These are phyloP conservation scores for Athelia psychrophila DNA, from an alignment of 1,284 basidiomycete species.

Conservation along the genomic window DNA sequence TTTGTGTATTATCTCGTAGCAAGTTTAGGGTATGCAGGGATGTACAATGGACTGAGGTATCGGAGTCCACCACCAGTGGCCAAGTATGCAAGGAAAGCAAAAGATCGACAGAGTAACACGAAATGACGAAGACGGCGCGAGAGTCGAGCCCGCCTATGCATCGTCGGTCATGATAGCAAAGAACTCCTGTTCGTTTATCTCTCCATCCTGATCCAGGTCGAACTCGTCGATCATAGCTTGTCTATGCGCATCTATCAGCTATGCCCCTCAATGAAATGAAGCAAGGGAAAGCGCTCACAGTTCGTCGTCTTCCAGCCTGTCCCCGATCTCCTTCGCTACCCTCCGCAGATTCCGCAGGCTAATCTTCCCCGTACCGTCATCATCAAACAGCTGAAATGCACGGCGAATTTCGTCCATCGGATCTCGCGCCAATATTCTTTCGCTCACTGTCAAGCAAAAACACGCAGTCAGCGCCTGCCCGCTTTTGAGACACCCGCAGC, in stretches of 20 bases:
- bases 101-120: not conserved
- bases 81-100: not conserved
- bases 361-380: constrained; percentile 95
- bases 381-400: constrained; percentile 96
- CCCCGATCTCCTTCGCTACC: constrained; percentile 97
- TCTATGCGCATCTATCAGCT: constrained; percentile 39
- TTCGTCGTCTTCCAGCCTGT: constrained; percentile 95
- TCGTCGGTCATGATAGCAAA: constrained; percentile 98
- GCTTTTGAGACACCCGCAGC: no score
- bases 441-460: constrained; percentile 79
- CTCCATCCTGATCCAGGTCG: constrained; percentile 97
- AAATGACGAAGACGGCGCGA: no score
- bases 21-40: not conserved
- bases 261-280: not conserved
- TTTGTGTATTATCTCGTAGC: constrained; percentile 1
- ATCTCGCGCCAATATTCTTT: constrained; percentile 89
- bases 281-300: constrained; percentile 61
- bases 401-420: constrained; percentile 96
- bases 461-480: constrained; percentile 14
- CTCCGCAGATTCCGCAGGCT: constrained; percentile 87
- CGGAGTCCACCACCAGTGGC: no score
- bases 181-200: constrained; percentile 95
- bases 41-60: not conserved
- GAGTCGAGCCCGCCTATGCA: constrained; percentile 31
- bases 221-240: constrained; percentile 99